Evolutionary conservation across 495 filamentous ascomycete genomes (phyloP), one percentile per base, ranked within the genome.

Genomic region (Tuber borchii): DNA sequence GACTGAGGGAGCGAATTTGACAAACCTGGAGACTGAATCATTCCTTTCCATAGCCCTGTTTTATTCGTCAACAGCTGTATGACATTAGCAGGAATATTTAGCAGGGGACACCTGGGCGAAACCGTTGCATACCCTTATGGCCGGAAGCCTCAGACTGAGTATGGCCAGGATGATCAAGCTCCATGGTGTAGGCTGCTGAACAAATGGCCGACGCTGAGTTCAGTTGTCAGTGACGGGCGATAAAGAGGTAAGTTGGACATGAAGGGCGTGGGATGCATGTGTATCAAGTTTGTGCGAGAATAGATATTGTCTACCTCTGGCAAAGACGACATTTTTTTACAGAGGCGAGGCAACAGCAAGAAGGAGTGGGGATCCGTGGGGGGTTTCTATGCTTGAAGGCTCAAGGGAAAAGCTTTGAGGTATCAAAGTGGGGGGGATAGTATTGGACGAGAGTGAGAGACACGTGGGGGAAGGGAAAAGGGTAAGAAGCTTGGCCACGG

Each of bases 251-350:
- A 65, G 56, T 34, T 9, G 56, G 56, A 65, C 3, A 31, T 65
- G 43, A 44, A 71, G 46, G 44, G 69, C 78, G 78, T 75, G 78
- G 78, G 78, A 79, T 79, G 78, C 72, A 70, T 79, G 73, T 71
- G 78, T 44, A 79, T 79, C 77, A 75, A 69, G 75, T 71, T 51
- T 69, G 46, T 69, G 76, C 68, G 56, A 61, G 70, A 73, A 56
- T 65, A 74, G 73, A 75, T 45, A 73, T 74, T 81, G 75, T 76
- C 75, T 76, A 78, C 79, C 75, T 77, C 72, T 80, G 75, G 78
- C 74, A 78, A 80, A 75, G 79, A 80, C 72, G 68, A 80, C 74
- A 78, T 80, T 77, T 80, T 81, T 75, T 79, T 61, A 14, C 70
- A 79, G 70, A 22, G 73, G 73, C 70, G 56, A 70, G 44, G 43